These are phyloP conservation scores for Amniculicola lignicola DNA, from an alignment of 495 filamentous ascomycete species.

Conservation along the genomic window DNA sequence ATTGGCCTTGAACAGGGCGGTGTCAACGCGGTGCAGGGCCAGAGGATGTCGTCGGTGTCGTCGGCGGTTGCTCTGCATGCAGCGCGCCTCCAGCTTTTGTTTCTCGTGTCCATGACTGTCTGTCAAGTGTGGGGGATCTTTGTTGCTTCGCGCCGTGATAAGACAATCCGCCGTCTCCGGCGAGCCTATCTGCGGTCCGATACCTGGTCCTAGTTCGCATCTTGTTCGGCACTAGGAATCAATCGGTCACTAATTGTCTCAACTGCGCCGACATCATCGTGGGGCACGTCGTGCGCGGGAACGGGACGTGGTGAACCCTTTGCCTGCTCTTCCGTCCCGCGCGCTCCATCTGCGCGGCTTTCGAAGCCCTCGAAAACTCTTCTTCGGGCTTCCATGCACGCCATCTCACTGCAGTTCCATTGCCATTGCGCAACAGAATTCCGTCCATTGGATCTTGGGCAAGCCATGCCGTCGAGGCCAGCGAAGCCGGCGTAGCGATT, in stretches of 20 bases:
- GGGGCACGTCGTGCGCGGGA: neutral
- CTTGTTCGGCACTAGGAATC: neutral
- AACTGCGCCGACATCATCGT: neutral
- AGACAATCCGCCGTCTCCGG: slow-evolving; percentile 4
- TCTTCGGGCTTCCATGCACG: slow-evolving; percentile 1
- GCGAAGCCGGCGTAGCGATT: slow-evolving; percentile 3
- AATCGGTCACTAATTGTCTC: neutral
- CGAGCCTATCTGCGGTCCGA: slow-evolving; percentile 1
- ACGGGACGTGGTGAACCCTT: neutral
- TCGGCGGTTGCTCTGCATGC: slow-evolving; percentile 1
- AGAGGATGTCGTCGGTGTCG: neutral
- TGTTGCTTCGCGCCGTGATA: no score
- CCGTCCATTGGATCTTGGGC: neutral
- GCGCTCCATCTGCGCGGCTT: neutral
- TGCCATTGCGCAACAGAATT: neutral
- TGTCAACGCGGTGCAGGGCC: neutral
- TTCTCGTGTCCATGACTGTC: neutral
- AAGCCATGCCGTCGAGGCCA: neutral
- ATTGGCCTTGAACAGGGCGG: neutral
- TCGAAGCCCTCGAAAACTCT: neutral
- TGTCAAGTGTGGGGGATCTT: slow-evolving; percentile 13
- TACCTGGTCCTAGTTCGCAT: neutral
- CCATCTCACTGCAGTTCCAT: no score
- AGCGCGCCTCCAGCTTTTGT: neutral
- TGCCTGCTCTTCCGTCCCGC: neutral